Evolutionary conservation across 805 yeast genomes (phyloP), one percentile per base, ranked within the genome.

Genomic region (Saccharomycopsis babjevae): DNA sequence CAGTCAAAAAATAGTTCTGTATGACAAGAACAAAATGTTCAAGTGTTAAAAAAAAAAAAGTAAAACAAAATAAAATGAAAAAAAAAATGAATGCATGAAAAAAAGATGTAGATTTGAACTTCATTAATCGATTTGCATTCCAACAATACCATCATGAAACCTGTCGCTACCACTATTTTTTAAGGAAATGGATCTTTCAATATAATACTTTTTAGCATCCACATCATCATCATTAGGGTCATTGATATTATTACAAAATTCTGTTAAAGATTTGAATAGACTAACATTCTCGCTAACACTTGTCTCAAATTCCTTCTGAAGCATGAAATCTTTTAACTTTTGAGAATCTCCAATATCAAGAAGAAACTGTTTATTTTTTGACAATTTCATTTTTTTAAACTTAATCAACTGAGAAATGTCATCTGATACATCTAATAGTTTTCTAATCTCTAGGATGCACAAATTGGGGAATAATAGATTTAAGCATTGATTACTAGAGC

Each of bases 381-480:
- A 46, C 28, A 46, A 46, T 46, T 46, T 46, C 10, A 22, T 22
- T 46, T 46, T 46, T 25, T 46, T 46, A 13, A 46, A 46, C 52
- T 22, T 46, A 28, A 46, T 46, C 22, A 46, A 25, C 10, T 46
- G 52, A 46, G 52, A 46, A 25, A 46, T 46, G 22, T 46, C 52
- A 25, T 46, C 52, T 11, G 52, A 46, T 22, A 46, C 25, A 46
- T 46, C 52, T 22, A 46, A 25, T n/a, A 46, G 22, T 18, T 84
- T 83, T 62, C 93, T 77, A 16, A 92, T 78, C 71, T 92, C 97
- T 52, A 92, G 76, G 1, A 92, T 97, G 1, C 85, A 77, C 57
- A 92, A 71, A 54, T 77, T 77, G 13, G 81, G 81, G 61, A 87
- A 79, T 3, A 79, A 67, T 3, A 80, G 71, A 32, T 76, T 72